Evolutionary conservation across 495 filamentous ascomycete genomes (phyloP), one percentile per base, ranked within the genome.

Genomic region (Pseudevernia furfuracea): DNA sequence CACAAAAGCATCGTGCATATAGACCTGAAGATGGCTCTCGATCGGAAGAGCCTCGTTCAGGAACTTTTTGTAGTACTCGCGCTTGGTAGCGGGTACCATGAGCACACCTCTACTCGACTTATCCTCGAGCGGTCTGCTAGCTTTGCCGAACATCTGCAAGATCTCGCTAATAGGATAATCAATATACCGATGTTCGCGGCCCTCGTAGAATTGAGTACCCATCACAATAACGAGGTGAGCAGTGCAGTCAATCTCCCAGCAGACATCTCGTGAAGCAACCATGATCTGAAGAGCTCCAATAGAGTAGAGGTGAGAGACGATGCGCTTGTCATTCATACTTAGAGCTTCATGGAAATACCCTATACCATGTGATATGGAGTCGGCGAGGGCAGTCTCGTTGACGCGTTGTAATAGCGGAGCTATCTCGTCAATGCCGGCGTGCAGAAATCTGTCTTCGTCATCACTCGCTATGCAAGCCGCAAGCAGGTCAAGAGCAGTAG

Each of bases 61-160:
- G 81, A 99, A 99, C 76, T 97, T 97, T 77, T 92, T 92, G 82
- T 97, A 97, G 75, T 97, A 99, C 64, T 96, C 92, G 37, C 93
- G 86, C 78, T 95, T 96, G 53, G 93, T 90, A 23, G 88, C 87
- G 7, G 93, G 90, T 8, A 96, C 87, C 92, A 99, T 96, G 38
- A 99, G 78, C 21, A 99, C 89, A 64, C 93, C 95, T 65, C 88
- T 89, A 59, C 91, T 88, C 30, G 85, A 78, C 63, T 92, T 92
- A 71, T 96, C 93, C 65, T 84, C 75, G 12, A 86, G 83, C 9
- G 90, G 81, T 60, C 91, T 88, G 37, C 89, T 85, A 34, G 94
- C 91, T 73, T 91, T 95, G 69, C 94, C 94, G 66, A 97, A 96
- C 95, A 99, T 99, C 70, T 99, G 95, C n/a, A 99, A 78, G n/a